Conservation (phyloP, 306 rosid species). For the Medicago truncatula region MtrunA17r5.0-ANR NC_053043.1:44010001-44010500, state of each 20-base stretch:
- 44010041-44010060: constrained; percentile 40
- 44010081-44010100: constrained; percentile 14
- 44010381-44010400: constrained; percentile 47
- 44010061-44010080: constrained; percentile 48
- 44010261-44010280: not conserved
- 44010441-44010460: constrained; percentile 43
- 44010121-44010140: too few relatives aligned
- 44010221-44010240: not conserved
- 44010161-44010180: not conserved
- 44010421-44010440: constrained; percentile 16
- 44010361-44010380: constrained; percentile 43
- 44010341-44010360: not conserved
- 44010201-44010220: not conserved
- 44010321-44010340: constrained; percentile 14
- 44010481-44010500: constrained; percentile 37
- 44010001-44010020: constrained; percentile 17
- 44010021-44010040: constrained; percentile 37
- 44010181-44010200: not conserved
- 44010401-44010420: constrained; percentile 37
- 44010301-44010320: constrained; percentile 13
- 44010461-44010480: constrained; percentile 49
- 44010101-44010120: too few relatives aligned
- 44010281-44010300: constrained; percentile 22
- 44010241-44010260: not conserved
- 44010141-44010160: constrained; percentile 36